A percentile compares a stretch with the other conserved stretches of the same genome.
These are phyloP conservation scores for Spergularia bocconei DNA, from an alignment of 148 eudicot genomes.

Conservation along the genomic window DNA sequence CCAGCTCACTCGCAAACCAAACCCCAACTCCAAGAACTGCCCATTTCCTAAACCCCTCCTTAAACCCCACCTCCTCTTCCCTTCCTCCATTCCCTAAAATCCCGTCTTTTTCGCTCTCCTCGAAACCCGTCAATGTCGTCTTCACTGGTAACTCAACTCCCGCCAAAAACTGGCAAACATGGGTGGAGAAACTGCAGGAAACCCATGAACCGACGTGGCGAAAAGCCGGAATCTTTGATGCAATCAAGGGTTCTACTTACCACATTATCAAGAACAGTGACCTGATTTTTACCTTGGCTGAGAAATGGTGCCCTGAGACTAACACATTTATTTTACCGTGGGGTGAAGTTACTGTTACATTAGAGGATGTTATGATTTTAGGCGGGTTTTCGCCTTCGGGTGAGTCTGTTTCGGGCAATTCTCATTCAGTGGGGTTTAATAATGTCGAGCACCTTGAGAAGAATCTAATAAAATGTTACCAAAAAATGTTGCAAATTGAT, in stretches of 20 bases:
- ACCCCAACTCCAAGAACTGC: constrained; percentile 4
- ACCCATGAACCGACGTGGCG: constrained; percentile 23
- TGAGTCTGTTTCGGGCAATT: not conserved
- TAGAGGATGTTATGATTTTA: constrained; percentile 39
- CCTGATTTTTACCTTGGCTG: constrained; percentile 20
- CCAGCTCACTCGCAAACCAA: not conserved
- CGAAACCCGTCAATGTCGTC: constrained; percentile 1
- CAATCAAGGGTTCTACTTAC: constrained; percentile 25
- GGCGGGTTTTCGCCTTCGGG: constrained; percentile 27
- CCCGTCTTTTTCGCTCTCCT: constrained; percentile 4
- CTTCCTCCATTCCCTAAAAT: constrained; percentile 6
- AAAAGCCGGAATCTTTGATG: constrained; percentile 30
- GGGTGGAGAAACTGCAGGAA: constrained; percentile 19
- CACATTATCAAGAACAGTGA: constrained; percentile 23
- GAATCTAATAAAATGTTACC: not conserved
- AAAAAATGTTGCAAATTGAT: not conserved
- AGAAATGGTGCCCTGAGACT: constrained; percentile 35
- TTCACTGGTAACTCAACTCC: constrained; percentile 8
- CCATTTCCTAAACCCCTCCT: constrained; percentile 15
- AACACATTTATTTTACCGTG: constrained; percentile 28
- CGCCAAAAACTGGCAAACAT: not conserved
- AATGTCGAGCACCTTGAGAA: not conserved
- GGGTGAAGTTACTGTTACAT: constrained; percentile 35
- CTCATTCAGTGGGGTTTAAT: not conserved
- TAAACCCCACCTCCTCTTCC: not conserved